These are phyloP conservation scores for Sphagnum magellanicum DNA, from an alignment of 228 moss, liverwort and hornwort species.

Conservation along the genomic window DNA sequence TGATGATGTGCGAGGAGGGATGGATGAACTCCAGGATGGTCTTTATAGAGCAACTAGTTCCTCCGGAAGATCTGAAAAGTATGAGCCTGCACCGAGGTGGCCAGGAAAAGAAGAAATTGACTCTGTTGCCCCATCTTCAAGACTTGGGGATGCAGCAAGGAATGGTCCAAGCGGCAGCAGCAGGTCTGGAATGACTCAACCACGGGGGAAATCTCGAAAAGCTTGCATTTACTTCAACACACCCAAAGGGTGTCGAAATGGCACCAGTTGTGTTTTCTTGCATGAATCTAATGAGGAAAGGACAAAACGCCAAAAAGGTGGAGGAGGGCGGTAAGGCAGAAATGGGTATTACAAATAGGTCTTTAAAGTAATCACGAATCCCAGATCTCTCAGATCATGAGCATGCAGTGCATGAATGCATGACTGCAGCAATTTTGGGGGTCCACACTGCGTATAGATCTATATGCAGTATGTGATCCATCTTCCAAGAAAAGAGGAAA, in stretches of 20 bases:
- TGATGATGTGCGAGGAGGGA: constrained; percentile 5
- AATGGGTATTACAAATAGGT: constrained; percentile 16
- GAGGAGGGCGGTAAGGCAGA: constrained; percentile 46
- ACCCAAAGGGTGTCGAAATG: constrained; percentile 81
- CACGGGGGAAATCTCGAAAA: constrained; percentile 70
- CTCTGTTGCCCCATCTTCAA: constrained; percentile 9
- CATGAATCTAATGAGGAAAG: constrained; percentile 67
- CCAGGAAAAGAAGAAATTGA: constrained; percentile 33
- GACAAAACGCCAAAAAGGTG: constrained; percentile 2
- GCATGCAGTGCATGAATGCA: too few species aligned
- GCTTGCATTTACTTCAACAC: constrained; percentile 88
- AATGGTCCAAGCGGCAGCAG: constrained; percentile 16
- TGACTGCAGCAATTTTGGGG: too few species aligned
- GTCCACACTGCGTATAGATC: too few species aligned
- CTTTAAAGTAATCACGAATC: too few species aligned
- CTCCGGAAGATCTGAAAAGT: constrained; percentile 9
- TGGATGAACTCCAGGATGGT: background rate
- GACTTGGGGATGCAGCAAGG: constrained; percentile 20
- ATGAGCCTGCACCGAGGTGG: constrained; percentile 31
- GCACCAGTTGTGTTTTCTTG: constrained; percentile 69
- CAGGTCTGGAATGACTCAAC: background rate
- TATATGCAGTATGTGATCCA: too few species aligned
- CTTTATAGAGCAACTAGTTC: constrained; percentile 5
- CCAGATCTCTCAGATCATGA: too few species aligned
- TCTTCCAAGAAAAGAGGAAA: too few species aligned